Conservation (phyloP, 2,329 filamentous ascomycete species). For the Colletotrichum sublineola region DNA sequence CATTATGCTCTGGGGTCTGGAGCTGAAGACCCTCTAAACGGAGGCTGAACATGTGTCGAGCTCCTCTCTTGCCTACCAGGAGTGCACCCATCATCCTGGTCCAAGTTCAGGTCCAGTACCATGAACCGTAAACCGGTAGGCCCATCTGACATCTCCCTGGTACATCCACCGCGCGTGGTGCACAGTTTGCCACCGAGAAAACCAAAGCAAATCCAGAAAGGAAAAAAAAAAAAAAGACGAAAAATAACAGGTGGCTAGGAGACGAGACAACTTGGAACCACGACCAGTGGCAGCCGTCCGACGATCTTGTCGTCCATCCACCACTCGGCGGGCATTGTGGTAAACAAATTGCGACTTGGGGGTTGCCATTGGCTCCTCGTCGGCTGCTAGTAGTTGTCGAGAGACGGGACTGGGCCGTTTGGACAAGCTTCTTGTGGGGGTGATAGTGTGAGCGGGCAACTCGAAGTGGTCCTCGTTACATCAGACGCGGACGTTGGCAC, state of each 20-base stretch:
- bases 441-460: conserved; percentile 11
- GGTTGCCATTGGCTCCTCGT: conserved; percentile 32
- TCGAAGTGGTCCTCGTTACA: conserved; percentile 26
- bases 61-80: conserved; percentile 13
- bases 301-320: conserved; percentile 35
- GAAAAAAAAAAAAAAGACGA: not conserved
- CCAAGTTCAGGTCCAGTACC: conserved; percentile 9
- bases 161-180: not conserved
- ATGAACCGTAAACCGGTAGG: not conserved
- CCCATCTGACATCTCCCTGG: not conserved
- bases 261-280: conserved; percentile 15
- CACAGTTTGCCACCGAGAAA: conserved; percentile 13
- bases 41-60: conserved; percentile 17
- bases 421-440: conserved; percentile 40
- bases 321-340: conserved; percentile 23
- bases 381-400: conserved; percentile 36
- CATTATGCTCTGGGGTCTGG: conserved; percentile 14
- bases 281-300: conserved; percentile 28
- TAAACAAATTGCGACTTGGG: conserved; percentile 24
- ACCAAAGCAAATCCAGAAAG: conserved; percentile 2
- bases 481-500: conserved; percentile 9
- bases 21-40: conserved; percentile 29
- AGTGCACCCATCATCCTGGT: conserved; percentile 21
- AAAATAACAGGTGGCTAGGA: conserved; percentile 38
- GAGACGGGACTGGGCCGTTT: conserved; percentile 39